Percentiles rank a stretch among this genome's conserved stretches.
Evolutionary conservation across 805 yeast genomes (phyloP).

Genomic region (Wickerhamomyces canadensis): DNA sequence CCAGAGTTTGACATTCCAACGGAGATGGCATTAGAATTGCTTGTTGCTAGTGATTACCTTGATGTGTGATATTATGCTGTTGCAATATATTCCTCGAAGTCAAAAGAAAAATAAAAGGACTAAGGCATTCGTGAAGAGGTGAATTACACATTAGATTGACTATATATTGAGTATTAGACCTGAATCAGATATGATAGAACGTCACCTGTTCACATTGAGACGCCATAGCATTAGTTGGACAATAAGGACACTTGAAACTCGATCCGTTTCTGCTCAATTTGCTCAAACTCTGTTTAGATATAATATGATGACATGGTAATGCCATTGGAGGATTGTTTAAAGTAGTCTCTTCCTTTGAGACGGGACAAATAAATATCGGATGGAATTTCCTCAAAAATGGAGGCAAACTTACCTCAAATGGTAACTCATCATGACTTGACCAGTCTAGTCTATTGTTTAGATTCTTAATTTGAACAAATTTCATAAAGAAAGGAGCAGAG

Average conservation of each 20-base stretch:
- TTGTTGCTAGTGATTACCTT: constrained; percentile 89
- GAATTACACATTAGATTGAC: too few species aligned
- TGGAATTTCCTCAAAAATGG: constrained; percentile 44
- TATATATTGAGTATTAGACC: too few species aligned
- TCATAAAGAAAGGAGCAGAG: constrained; percentile 48
- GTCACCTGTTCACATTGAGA: constrained; percentile 39
- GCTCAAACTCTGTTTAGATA: constrained; percentile 48
- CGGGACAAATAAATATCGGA: constrained; percentile 68
- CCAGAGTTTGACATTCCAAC: constrained; percentile 92
- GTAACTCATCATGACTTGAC: constrained; percentile 55
- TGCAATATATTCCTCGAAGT: too few species aligned
- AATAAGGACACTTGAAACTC: constrained; percentile 66
- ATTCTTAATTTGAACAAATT: constrained; percentile 38
- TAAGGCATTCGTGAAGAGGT: too few species aligned
- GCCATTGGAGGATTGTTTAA: constrained; percentile 54
- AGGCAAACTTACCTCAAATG: constrained; percentile 57
- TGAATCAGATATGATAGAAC: constrained; percentile 23
- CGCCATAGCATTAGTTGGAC: constrained; percentile 45
- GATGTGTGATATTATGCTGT: constrained; percentile 47
- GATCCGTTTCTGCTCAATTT: constrained; percentile 39
- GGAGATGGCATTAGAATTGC: constrained; percentile 83
- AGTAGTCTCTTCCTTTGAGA: constrained; percentile 57
- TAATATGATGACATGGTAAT: constrained; percentile 59
- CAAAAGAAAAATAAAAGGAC: too few species aligned
- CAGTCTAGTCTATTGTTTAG: constrained; percentile 39